Evolutionary conservation across 1,284 basidiomycete species (phyloP).

Genomic region (Boletus holoroseus): DNA sequence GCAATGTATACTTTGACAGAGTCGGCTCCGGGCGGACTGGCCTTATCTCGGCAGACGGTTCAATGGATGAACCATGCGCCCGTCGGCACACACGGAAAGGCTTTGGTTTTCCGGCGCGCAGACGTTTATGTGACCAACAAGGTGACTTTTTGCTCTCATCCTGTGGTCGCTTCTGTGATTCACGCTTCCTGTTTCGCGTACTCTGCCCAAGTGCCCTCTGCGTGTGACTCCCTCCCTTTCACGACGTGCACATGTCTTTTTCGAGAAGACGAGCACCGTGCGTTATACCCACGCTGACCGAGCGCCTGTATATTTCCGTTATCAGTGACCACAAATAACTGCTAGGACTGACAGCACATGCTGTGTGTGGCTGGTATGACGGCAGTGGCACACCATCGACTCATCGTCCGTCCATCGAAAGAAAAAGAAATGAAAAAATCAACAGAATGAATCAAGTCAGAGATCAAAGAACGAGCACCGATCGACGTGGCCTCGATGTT

Average conservation of each 20-base stretch:
- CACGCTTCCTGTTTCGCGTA: not conserved
- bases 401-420: not conserved
- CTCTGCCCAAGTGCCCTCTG: not conserved
- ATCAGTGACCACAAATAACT: not conserved
- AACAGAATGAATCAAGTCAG: not conserved
- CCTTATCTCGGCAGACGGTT: not conserved
- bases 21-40: not conserved
- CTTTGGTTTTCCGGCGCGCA: not conserved
- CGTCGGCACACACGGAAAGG: not conserved
- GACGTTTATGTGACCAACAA: not conserved
- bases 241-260: not conserved
- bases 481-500: too few species aligned
- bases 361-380: constrained; percentile 3
- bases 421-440: not conserved
- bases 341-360: not conserved
- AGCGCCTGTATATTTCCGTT: not conserved
- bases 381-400: not conserved
- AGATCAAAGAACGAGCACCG: not conserved
- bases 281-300: not conserved
- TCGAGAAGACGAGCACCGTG: not conserved
- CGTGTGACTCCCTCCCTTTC: not conserved
- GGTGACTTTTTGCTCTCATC: not conserved
- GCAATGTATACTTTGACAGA: not conserved
- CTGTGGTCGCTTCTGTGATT: not conserved
- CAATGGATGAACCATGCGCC: not conserved